Evolutionary conservation across 2,329 filamentous ascomycete species (phyloP), one percentile per base, ranked within the genome.

Genomic region (Raffaelea albimanens): DNA sequence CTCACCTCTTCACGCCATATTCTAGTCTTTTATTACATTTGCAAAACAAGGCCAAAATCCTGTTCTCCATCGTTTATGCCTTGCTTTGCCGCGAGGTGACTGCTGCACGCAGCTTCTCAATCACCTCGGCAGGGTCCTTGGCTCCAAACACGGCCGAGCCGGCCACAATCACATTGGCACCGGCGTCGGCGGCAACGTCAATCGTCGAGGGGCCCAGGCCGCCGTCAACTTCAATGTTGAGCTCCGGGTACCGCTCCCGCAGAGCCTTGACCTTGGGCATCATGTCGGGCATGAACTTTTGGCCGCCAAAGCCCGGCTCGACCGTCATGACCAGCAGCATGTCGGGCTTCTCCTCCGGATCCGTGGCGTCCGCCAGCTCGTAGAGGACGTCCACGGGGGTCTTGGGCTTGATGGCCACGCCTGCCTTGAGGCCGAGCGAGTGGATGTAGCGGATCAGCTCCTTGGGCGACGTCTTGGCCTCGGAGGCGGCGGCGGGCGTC

Each of bases 251-350:
- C 59, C 79, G 81, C 61, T 83, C 71, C 51, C 93, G 81, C 57
- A 98, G 73, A 36, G 83, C 88, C 55, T 84, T 69, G 21, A 98
- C 93, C 71, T 98, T 98, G 61, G 91, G 89, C 56, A 98, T 79
- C 70, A 95, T 88, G 7, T 87, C 87, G 13, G 88, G 82, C 89
- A 97, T 97, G 74, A 98, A 98, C 62, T 95, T 96, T 64, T 98
- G 93, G 7, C 93, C 93, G 53, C 93, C 93, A 62, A 98, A 98
- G 41, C 93, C 93, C 40, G 93, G 93, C 68, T 98, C 80, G 40
- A 98, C 93, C 1, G 93, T 98, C 93, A 98, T 98, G 51, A 98
- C 79, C 18, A 98, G 81, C 34, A 95, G 89, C 93, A 98, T 98
- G 91, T 98, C 93, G 10, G 93, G 93, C 48, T 81, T 75, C 63